Base-by-base conservation (phyloP, 192 early-diverging fungal species). In the Coemansia sp. region DNA sequence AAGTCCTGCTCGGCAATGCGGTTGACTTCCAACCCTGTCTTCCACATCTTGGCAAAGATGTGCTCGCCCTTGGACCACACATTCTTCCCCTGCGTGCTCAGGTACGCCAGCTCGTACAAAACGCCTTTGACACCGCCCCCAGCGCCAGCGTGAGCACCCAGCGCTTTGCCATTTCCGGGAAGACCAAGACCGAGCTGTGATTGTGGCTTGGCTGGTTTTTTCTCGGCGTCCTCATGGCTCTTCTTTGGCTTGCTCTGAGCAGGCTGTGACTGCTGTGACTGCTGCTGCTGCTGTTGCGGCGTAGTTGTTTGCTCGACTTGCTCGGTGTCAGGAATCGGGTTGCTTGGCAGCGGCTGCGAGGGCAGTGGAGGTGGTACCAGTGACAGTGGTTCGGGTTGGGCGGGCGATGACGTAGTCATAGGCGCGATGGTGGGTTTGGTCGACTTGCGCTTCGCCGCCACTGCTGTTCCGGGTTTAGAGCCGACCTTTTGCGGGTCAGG, bases 1-100 rank as follows among this genome's bases (percentile, higher is more conserved):
- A 83, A 83, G 62, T 83, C 80, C 62, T 83, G 80, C 69, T 83
- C 80, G 17, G 80, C 80, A 53, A 83, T 77, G 1, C 80, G 80
- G 49, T 72, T 83, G 62, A 83, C 74, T 39, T 83, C 80, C 59
- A 83, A 64, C 32, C 80, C 80, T 0, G 73, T 64, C 67, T 72
- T 75, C 33, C 59, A 49, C 80, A 83, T 77, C 42, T 76, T 73
- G 33, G 62, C 64, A 61, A 83, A 72, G 26, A 83, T 72, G 37
- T 72, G 69, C 62, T 83, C 80, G 60, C 69, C 70, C 63, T 77
- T 74, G 37, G 72, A 65, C 80, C 80, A 82, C 59, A 76, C 75
- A 50, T 68, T 69, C 58, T 74, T 82, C 61, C 68, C 53, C 60
- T 82, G 75, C 42, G 80, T 82, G 80, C 80, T 82, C 72, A 82